A percentile compares a stretch with the other conserved stretches of the same genome.
These are phyloP conservation scores for Aspergillus wentii DNA, from an alignment of 495 filamentous ascomycete genomes.

Conservation along the genomic window DNA sequence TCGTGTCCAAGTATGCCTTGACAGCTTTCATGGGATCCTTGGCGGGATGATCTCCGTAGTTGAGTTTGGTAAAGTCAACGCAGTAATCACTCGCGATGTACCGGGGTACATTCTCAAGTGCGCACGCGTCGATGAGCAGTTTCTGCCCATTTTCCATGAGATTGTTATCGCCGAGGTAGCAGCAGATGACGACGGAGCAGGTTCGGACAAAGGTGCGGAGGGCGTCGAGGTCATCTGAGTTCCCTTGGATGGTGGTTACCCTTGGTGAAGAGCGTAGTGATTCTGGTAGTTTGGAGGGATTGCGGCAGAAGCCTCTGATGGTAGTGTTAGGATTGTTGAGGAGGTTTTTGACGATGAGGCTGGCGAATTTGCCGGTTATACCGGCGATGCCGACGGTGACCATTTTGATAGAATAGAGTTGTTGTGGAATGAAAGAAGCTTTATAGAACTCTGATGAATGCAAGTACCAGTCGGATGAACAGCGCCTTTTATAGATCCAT, in stretches of 20 bases:
- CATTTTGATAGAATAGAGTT: too few species aligned
- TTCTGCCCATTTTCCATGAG: slow-evolving; percentile 39
- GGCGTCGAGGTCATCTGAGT: slow-evolving; percentile 12
- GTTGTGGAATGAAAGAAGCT: too few species aligned
- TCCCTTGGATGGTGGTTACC: slow-evolving; percentile 12
- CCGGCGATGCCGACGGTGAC: slow-evolving; percentile 21
- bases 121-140: slow-evolving; percentile 33
- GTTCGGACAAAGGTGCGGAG: slow-evolving; percentile 13
- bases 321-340: slow-evolving; percentile 15
- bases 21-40: slow-evolving; percentile 39
- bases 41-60: slow-evolving; percentile 23
- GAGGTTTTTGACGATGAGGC: slow-evolving; percentile 15
- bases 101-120: slow-evolving; percentile 24
- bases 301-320: slow-evolving; percentile 24
- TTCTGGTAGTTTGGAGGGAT: slow-evolving; percentile 19
- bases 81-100: slow-evolving; percentile 36
- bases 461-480: too few species aligned
- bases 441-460: too few species aligned
- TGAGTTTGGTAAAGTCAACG: slow-evolving; percentile 29
- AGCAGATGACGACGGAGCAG: slow-evolving; percentile 26
- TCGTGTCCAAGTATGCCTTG: slow-evolving; percentile 32
- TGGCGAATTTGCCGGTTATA: slow-evolving; percentile 26
- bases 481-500: too few species aligned
- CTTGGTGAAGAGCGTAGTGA: slow-evolving; percentile 8
- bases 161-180: slow-evolving; percentile 28